These are phyloP conservation scores for Wickerhamia fluorescens DNA, from an alignment of 805 yeast genomes.

Conservation along the genomic window DNA sequence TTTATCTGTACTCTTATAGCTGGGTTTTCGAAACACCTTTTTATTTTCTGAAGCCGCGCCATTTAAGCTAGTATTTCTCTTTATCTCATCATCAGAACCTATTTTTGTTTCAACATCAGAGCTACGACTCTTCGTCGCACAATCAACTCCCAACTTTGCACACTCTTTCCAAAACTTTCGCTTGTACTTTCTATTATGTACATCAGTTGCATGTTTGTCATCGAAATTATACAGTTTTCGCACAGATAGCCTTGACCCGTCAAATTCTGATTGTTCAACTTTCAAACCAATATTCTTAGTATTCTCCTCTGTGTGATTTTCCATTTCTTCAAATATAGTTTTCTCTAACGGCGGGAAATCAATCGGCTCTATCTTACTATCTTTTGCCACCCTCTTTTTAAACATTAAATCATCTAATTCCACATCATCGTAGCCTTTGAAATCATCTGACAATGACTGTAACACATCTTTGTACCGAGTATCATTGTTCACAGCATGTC, in stretches of 20 bases:
- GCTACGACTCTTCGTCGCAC: too few relatives aligned
- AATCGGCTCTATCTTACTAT: slow-evolving; percentile 3
- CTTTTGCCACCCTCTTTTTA: slow-evolving; percentile 21
- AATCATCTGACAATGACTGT: slow-evolving; percentile 7
- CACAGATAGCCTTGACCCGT: slow-evolving; percentile 14
- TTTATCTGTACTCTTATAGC: slow-evolving; percentile 3
- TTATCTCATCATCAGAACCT: too few relatives aligned
- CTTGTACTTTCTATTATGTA: slow-evolving; percentile 13
- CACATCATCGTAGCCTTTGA: slow-evolving; percentile 13
- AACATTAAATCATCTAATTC: slow-evolving; percentile 27
- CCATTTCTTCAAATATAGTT: slow-evolving; percentile 5
- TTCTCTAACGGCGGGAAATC: slow-evolving; percentile 10
- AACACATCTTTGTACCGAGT: slow-evolving; percentile 4
- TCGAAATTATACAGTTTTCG: slow-evolving; percentile 13
- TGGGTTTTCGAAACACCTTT: slow-evolving; percentile 5
- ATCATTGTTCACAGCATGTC: slow-evolving; percentile 13
- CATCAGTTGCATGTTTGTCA: slow-evolving; percentile 7
- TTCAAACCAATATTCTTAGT: slow-evolving; percentile 8
- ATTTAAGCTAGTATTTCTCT: too few relatives aligned
- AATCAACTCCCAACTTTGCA: slow-evolving; percentile 5
- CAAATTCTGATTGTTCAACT: slow-evolving; percentile 5
- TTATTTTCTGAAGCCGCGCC: too few relatives aligned
- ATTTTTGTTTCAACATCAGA: too few relatives aligned
- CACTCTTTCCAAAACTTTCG: slow-evolving; percentile 12
- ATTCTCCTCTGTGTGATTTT: slow-evolving; percentile 5